Base-by-base conservation (phyloP, 352 stramenopile species). In the Phytophthora sp. region DNA sequence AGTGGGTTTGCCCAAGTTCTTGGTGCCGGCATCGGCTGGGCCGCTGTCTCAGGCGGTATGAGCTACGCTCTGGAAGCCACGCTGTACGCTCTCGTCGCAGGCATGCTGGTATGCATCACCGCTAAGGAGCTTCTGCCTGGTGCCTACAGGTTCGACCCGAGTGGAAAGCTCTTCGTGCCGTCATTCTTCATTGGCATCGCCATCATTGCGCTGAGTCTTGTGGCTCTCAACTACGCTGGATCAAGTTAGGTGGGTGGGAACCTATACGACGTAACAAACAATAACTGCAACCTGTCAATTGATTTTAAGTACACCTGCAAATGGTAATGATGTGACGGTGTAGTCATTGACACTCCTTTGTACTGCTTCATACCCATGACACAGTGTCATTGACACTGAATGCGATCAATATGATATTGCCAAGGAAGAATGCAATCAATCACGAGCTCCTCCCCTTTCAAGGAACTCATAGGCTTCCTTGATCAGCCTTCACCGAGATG, bases 31-130 rank as follows among this genome's bases (percentile, higher is more conserved):
- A 73, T 99, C n/a, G 97, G 33, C 15, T 90, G 54, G 73, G 73
- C 56, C 35, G 71, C 67, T 58, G 79, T 71, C 21, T 89, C 63
- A 41, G 81, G 76, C 11, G 83, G 80, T 7, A 68, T 88, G 56
- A 83, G 69, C 33, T 80, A 83, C 12, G 59, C 94, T 20, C 73
- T 98, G 18, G 75, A 90, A 41, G 97, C 75, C 1, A 77, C 93
- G 3, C 70, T 99, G 12, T 99, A 98, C 79, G 90, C 82, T 13
- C 21, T 98, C 0, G 93, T 98, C 18, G 81, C 85, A 23, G 97
- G 96, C 29, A 98, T 98, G 84, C 95, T 88, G 81, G 82, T 98
- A 12, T 90, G 89, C 41, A 98, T 99, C 71, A 90, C 86, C 9
- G 70, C 90, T 39, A 91, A 95, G 58, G 96, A 99, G 68, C 69